A percentile compares a stretch with the other conserved stretches of the same genome.
phyloP scores from a whole-genome alignment of 73 alveolate species.

The Stentor coeruleus region DNA sequence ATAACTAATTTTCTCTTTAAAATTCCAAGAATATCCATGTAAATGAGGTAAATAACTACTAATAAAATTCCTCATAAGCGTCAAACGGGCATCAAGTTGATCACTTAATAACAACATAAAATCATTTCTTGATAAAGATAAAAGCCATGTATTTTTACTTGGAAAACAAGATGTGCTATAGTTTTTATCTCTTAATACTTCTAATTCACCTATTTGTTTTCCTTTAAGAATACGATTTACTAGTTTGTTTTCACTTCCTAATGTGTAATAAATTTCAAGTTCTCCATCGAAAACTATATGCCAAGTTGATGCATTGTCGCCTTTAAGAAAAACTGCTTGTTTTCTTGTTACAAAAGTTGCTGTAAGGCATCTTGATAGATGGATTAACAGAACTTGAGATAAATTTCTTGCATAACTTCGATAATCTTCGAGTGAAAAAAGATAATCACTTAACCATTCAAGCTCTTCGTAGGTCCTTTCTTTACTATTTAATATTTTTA shows the following conservation, averaged over 20 bases:
- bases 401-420: not conserved
- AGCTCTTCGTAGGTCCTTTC: slow-evolving; percentile 3
- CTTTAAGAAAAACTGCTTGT: not conserved
- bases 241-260: not conserved
- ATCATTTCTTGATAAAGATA: not conserved
- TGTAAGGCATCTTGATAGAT: not conserved
- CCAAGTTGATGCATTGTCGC: not conserved
- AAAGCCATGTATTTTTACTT: not conserved
- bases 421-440: not conserved
- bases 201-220: not conserved
- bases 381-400: not conserved
- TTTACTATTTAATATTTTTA: not conserved
- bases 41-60: not conserved
- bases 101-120: not conserved
- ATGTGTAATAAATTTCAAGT: not conserved
- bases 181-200: not conserved
- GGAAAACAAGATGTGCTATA: not conserved
- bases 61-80: not conserved
- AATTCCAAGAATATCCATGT: not conserved
- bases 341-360: not conserved
- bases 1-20: not conserved
- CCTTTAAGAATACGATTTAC: not conserved
- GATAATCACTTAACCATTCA: not conserved
- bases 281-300: not conserved
- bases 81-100: not conserved